Conservation (phyloP, 768 basidiomycete genomes). For the Calocybe indica region DNA sequence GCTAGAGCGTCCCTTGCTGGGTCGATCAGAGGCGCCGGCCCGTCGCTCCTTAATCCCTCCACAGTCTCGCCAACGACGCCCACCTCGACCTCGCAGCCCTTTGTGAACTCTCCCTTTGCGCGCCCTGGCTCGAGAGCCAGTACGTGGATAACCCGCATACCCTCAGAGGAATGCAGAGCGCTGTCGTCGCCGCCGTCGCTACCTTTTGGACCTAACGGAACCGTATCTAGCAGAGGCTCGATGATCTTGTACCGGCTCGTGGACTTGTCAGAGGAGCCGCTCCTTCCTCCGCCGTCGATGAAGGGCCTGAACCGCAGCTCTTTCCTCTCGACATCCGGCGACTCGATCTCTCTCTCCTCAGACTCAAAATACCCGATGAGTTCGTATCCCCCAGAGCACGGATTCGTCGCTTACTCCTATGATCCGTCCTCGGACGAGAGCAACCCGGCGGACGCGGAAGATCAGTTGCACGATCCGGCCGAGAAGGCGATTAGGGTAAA, state of each 20-base stretch:
- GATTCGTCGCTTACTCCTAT: constrained; percentile 58
- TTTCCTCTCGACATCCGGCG: constrained; percentile 26
- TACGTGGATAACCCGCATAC: constrained; percentile 2
- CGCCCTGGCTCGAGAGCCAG: no score
- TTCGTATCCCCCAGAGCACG: constrained; percentile 16
- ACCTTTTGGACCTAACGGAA: not conserved
- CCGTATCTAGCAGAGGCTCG: constrained; percentile 15
- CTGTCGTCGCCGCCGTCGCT: constrained; percentile 4
- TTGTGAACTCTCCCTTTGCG: no score
- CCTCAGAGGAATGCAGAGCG: constrained; percentile 16
- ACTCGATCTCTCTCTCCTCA: constrained; percentile 43
- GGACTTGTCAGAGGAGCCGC: constrained; percentile 19
- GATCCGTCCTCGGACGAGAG: constrained; percentile 42
- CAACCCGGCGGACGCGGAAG: constrained; percentile 46
- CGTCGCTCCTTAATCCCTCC: no score
- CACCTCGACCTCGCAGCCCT: no score
- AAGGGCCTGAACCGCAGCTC: constrained; percentile 20
- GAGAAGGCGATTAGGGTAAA: constrained; percentile 14
- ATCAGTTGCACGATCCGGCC: constrained; percentile 52
- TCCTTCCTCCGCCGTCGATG: constrained; percentile 28
- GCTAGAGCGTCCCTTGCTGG: no score
- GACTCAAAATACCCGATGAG: constrained; percentile 64
- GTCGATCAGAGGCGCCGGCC: no score
- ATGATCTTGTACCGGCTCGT: constrained; percentile 31
- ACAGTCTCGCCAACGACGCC: no score